Evolutionary conservation across 2,329 filamentous ascomycete species (phyloP).

Genomic region (Botrytis deweyae): DNA sequence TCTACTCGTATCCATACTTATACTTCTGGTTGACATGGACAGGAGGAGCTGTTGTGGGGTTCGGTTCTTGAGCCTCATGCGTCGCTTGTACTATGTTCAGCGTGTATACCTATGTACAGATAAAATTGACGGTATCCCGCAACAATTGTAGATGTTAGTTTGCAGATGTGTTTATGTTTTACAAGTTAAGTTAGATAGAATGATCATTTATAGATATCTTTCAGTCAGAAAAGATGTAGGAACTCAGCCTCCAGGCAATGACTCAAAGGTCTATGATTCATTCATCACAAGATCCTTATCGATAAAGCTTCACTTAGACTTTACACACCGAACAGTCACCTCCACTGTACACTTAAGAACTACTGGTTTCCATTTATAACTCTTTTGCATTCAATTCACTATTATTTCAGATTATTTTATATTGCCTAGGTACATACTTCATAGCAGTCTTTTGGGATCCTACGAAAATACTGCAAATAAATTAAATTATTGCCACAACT

Average conservation of each 20-base stretch:
- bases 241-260: constrained; percentile 12
- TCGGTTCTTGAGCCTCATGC: constrained; percentile 1
- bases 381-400: background rate
- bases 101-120: background rate
- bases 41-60: background rate
- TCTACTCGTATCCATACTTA: background rate
- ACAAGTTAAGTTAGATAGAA: background rate
- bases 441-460: constrained; percentile 24
- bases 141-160: no score
- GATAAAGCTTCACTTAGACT: constrained; percentile 35
- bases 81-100: background rate
- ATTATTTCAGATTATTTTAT: background rate
- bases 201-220: background rate
- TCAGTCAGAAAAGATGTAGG: background rate
- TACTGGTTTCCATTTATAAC: background rate
- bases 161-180: no score
- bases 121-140: background rate
- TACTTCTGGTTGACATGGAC: background rate
- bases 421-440: background rate
- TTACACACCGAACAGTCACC: constrained; percentile 25
- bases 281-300: constrained; percentile 31
- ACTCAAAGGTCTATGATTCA: constrained; percentile 33
- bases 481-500: background rate
- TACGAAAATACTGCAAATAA: constrained; percentile 25
- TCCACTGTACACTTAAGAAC: constrained; percentile 18